A percentile compares a stretch with the other conserved stretches of the same genome.
These are phyloP conservation scores for Talaromyces pinophilus DNA, from an alignment of 2,329 filamentous ascomycete genomes.

Conservation along the genomic window DNA sequence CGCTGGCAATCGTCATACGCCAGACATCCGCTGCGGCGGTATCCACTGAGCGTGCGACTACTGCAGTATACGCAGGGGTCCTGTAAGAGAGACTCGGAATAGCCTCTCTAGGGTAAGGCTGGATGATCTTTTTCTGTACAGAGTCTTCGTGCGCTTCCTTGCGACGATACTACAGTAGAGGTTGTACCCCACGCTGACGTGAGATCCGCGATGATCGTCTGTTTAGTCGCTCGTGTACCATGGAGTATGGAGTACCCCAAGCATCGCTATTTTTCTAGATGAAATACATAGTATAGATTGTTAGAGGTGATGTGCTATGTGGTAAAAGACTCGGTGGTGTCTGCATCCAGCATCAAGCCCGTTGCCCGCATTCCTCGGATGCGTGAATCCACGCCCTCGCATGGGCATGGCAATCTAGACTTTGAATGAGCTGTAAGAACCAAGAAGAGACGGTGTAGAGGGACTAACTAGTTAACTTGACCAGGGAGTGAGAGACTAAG, in stretches of 20 bases:
- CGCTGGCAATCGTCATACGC: constrained; percentile 15
- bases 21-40: constrained; percentile 10
- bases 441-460: constrained; percentile 8
- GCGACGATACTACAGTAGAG: no score
- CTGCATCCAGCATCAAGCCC: constrained; percentile 9
- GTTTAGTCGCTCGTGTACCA: not conserved
- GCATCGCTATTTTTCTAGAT: not conserved
- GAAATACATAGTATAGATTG: not conserved
- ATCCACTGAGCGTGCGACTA: constrained; percentile 13
- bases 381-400: constrained; percentile 16
- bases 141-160: no score
- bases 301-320: not conserved
- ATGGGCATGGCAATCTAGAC: constrained; percentile 12
- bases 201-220: constrained; percentile 13
- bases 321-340: constrained; percentile 12
- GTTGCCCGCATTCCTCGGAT: constrained; percentile 19
- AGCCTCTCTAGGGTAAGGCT: constrained; percentile 1
- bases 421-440: not conserved
- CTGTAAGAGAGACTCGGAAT: not conserved
- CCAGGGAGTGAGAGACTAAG: not conserved
- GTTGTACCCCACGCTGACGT: constrained; percentile 7
- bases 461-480: not conserved
- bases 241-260: not conserved
- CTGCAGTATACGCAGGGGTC: constrained; percentile 13
- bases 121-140: not conserved